Conservation (phyloP, 2,329 filamentous ascomycete genomes). For the Rutstroemia sydowiana region DNA sequence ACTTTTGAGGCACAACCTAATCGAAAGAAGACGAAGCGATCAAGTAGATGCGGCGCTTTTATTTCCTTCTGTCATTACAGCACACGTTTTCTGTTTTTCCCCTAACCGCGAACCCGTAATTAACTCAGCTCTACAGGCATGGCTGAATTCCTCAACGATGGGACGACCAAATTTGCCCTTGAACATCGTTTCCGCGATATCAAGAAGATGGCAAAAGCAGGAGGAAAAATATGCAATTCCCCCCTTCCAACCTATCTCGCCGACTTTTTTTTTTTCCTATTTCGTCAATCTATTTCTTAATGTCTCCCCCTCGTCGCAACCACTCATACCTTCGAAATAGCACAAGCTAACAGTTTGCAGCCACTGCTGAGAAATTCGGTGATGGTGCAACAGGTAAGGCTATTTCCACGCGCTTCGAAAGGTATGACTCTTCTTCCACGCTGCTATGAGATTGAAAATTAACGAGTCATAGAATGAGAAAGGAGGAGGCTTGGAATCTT, state of each 20-base stretch:
- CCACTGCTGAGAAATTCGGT: constrained; percentile 23
- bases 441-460: neutral
- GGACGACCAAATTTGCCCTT: constrained; percentile 19
- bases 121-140: constrained; percentile 19
- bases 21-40: constrained; percentile 1
- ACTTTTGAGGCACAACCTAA: constrained; percentile 3
- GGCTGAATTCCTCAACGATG: constrained; percentile 20
- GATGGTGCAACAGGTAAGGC: constrained; percentile 26
- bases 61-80: neutral
- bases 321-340: constrained; percentile 8
- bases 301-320: constrained; percentile 8
- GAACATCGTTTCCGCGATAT: constrained; percentile 27
- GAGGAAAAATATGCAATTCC: constrained; percentile 1
- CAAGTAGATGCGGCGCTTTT: no score
- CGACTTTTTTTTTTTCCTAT: neutral
- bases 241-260: neutral
- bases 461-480: constrained; percentile 12
- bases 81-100: neutral
- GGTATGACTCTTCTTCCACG: constrained; percentile 1
- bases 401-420: constrained; percentile 24
- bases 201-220: constrained; percentile 21
- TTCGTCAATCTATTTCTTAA: constrained; percentile 8
- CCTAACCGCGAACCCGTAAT: constrained; percentile 4
- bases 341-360: constrained; percentile 25
- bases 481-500: constrained; percentile 20